Evolutionary conservation across 352 stramenopile species (phyloP), one percentile per base, ranked within the genome.

Genomic region (Phytopythium helicoides): DNA sequence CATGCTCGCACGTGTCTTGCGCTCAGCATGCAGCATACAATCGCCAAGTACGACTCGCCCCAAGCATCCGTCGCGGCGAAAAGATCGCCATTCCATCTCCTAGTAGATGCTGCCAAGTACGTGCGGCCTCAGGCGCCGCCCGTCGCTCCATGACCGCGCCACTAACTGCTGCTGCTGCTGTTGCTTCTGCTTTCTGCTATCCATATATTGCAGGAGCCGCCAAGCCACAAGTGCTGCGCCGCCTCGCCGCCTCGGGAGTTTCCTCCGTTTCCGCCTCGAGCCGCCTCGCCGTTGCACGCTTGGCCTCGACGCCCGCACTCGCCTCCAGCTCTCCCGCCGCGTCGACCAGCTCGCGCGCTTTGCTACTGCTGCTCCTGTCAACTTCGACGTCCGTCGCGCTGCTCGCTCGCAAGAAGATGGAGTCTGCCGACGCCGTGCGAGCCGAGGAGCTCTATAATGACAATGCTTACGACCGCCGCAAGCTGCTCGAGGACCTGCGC

Each of bases 391-490:
- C 64, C 0, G 7, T 18, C 26, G 25, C 25, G n/a, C 64, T 61
- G 33, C 46, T 74, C 10, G 48, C 52, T 16, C 62, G 52, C 10
- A 16, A 71, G 57, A 63, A 42, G 19, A 85, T 78, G 63, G 81
- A 91, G 38, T 92, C 83, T 0, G 58, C 79, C 6, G 66, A 77
- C 38, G 79, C 81, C 12, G 63, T 87, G 33, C 71, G 81, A 42
- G 81, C 82, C 14, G 82, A 94, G 55, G 85, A 94, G 58, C 73
- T 88, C 49, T 94, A 91, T 65, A 81, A 89, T 52, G 71, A 90
- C 68, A 75, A 75, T 37, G 56, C 47, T 22, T 89, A 90, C 58
- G 77, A 90, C 59, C 85, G 85, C 25, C 78, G 68, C 34, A 68
- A 86, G 60, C 66, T 93, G 36, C 69, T 90, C 19, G 53, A 71